Conservation (phyloP, 1,284 basidiomycete species). For the Ganoderma leucocontextum region DNA sequence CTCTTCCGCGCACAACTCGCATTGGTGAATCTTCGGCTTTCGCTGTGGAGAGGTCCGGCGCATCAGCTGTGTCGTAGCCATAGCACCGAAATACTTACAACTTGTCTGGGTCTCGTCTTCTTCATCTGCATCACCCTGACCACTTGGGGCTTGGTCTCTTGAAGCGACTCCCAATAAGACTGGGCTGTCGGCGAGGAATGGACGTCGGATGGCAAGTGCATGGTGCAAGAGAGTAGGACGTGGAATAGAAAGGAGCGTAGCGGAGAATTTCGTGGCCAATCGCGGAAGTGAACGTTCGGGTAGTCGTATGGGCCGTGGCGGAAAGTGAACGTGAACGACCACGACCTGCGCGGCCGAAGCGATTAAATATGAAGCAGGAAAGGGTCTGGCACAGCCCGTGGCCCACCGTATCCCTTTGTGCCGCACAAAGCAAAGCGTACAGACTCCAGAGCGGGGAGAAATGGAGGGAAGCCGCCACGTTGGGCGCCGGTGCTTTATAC, state of each 20-base stretch:
- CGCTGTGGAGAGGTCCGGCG: background rate
- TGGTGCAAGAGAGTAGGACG: background rate
- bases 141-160: background rate
- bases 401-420: conserved; percentile 26
- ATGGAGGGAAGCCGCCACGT: conserved; percentile 13
- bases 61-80: background rate
- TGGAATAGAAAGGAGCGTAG: background rate
- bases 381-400: conserved; percentile 24
- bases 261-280: background rate
- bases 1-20: conserved; percentile 44
- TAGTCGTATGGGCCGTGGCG: conserved; percentile 10
- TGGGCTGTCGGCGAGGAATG: background rate
- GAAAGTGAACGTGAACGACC: conserved; percentile 14
- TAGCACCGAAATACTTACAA: background rate
- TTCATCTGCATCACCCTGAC: conserved; percentile 4
- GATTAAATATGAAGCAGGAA: conserved; percentile 25
- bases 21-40: conserved; percentile 22
- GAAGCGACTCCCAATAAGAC: background rate
- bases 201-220: conserved; percentile 5
- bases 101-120: background rate
- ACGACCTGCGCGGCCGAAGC: conserved; percentile 28
- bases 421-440: conserved; percentile 6
- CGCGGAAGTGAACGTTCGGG: background rate
- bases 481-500: conserved; percentile 22
- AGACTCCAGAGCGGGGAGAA: conserved; percentile 9